These are phyloP conservation scores for Neonectria ditissima DNA, from an alignment of 2,329 filamentous ascomycete species.

Conservation along the genomic window DNA sequence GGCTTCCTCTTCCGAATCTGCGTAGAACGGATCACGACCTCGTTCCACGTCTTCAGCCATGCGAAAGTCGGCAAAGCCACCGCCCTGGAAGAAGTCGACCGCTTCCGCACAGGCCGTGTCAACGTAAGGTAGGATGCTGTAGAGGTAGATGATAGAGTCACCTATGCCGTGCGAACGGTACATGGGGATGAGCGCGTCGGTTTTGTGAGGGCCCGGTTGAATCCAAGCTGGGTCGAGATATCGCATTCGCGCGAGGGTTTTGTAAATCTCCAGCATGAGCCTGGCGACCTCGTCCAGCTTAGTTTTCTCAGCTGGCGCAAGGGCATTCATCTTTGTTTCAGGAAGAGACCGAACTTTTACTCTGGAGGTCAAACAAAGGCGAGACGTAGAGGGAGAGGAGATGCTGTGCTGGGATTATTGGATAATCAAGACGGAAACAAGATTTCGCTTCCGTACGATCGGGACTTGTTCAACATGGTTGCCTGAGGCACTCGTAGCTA, in stretches of 20 bases:
- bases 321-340: no score
- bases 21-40: conserved; percentile 33
- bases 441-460: no score
- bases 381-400: no score
- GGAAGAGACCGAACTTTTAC: no score
- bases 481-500: no score
- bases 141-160: conserved; percentile 42
- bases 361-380: no score
- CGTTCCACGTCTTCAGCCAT: conserved; percentile 12
- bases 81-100: conserved; percentile 36
- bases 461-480: no score
- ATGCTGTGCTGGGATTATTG: no score
- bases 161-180: conserved; percentile 20
- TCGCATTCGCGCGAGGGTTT: conserved; percentile 3
- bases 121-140: conserved; percentile 44
- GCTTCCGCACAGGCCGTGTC: background rate
- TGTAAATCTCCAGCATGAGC: conserved; percentile 13
- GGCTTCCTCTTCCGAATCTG: conserved; percentile 30
- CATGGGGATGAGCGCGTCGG: background rate
- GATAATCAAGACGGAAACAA: no score
- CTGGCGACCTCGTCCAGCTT: conserved; percentile 9
- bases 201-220: conserved; percentile 3
- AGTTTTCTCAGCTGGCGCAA: background rate
- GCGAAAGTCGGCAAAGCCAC: conserved; percentile 39
- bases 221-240: conserved; percentile 9